Conservation (phyloP, 2,329 filamentous ascomycete genomes). For the Juglanconis oblonga region DNA sequence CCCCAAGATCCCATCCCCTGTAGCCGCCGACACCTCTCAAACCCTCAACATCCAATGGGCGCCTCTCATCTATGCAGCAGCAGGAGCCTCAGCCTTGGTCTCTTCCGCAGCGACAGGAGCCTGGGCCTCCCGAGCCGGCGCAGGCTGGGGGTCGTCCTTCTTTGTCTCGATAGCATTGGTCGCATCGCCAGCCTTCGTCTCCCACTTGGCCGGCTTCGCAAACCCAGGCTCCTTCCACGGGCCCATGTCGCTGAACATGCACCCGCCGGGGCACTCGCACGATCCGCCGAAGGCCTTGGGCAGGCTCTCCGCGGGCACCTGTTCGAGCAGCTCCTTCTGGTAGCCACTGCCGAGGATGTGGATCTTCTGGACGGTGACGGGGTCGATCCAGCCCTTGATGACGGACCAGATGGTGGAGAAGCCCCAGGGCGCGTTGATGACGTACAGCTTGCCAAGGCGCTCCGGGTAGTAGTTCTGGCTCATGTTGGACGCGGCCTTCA, state of each 20-base stretch:
- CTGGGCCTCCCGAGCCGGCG: constrained; percentile 22
- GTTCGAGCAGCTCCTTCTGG: constrained; percentile 76
- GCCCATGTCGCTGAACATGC: constrained; percentile 81
- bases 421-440: constrained; percentile 98
- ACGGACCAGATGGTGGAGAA: constrained; percentile 83
- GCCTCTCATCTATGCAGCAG: constrained; percentile 33
- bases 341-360: constrained; percentile 81
- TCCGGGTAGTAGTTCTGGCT: constrained; percentile 99
- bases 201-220: constrained; percentile 63
- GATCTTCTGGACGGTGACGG: constrained; percentile 95
- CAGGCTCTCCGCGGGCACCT: constrained; percentile 87
- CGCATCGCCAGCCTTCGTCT: constrained; percentile 41
- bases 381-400: constrained; percentile 92
- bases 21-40: not conserved
- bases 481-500: constrained; percentile 79
- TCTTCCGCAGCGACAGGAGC: constrained; percentile 31
- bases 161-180: constrained; percentile 28
- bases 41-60: constrained; percentile 1
- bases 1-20: not conserved
- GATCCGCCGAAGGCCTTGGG: constrained; percentile 80
- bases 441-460: constrained; percentile 89
- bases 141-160: constrained; percentile 31
- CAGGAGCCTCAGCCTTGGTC: constrained; percentile 32
- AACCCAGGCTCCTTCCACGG: constrained; percentile 79
- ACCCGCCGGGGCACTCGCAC: constrained; percentile 81